A percentile compares a stretch with the other conserved stretches of the same genome.
Conservation (phyloP, 2,329 filamentous ascomycete species). For the Stagonosporopsis chrysanthemi region DNA sequence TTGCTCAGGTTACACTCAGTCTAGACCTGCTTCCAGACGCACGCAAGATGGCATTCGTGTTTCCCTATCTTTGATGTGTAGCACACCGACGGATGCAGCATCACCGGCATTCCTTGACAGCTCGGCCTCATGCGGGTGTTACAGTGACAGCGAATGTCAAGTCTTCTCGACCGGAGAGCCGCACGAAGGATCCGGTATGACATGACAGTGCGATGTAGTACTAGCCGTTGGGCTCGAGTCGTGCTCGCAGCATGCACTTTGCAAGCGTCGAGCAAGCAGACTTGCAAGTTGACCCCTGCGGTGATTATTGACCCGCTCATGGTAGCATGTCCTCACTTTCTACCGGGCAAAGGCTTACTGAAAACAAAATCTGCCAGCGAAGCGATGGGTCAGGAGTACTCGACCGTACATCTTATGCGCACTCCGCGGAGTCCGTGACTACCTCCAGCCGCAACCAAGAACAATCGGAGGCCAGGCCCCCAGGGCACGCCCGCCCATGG, state of each 20-base stretch:
- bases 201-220: neutral
- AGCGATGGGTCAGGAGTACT: neutral
- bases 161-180: neutral
- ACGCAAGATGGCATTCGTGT: conserved; percentile 1
- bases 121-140: conserved; percentile 1
- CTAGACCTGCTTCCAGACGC: conserved; percentile 1
- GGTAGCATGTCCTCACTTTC: neutral
- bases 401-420: neutral
- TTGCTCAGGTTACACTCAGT: conserved; percentile 1
- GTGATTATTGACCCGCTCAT: neutral
- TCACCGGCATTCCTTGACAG: conserved; percentile 3
- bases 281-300: no score
- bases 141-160: conserved; percentile 7
- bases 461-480: neutral
- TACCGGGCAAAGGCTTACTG: neutral
- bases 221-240: neutral
- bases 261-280: no score
- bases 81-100: neutral
- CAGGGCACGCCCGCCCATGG: conserved; percentile 6
- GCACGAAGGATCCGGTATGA: neutral
- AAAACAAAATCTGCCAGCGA: neutral
- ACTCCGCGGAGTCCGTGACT: conserved; percentile 2
- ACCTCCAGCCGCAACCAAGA: neutral
- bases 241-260: neutral
- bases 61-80: neutral